Conservation (phyloP, 129 eudicot species). For the Arctium lappa region DNA sequence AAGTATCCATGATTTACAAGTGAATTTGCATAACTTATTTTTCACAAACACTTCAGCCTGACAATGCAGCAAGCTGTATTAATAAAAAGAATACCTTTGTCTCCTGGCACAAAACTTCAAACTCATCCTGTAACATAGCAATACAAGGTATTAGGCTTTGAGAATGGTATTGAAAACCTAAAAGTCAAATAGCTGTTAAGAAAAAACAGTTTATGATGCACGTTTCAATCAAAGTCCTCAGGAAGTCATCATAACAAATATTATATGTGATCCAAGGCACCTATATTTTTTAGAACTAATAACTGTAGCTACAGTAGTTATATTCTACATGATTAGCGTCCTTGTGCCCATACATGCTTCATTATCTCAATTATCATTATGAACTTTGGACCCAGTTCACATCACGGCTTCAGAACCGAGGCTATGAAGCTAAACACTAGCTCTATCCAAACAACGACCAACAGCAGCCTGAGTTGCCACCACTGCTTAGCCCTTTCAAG, state of each 20-base stretch:
- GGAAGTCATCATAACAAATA: not conserved
- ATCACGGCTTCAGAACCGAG: not conserved
- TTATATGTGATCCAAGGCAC: not conserved
- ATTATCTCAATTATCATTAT: no score
- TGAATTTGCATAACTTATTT: not conserved
- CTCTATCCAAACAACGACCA: no score
- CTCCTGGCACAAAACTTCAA: constrained; percentile 45
- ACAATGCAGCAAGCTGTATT: not conserved
- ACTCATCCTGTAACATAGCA: constrained; percentile 47
- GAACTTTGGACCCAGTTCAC: not conserved
- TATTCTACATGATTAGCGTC: not conserved
- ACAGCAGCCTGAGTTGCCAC: not conserved
- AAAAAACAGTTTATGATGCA: not conserved
- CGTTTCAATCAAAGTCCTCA: not conserved
- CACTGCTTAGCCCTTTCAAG: not conserved
- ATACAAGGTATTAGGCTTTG: constrained; percentile 14
- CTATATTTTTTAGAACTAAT: not conserved
- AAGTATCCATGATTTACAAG: not conserved
- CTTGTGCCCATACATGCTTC: not conserved
- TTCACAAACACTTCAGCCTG: not conserved
- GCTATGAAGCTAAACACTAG: no score
- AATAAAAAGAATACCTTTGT: constrained; percentile 39
- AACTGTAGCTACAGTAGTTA: not conserved
- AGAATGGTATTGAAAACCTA: not conserved
- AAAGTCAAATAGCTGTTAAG: constrained; percentile 2